These are phyloP conservation scores for Guillardia theta DNA, from an alignment of 78 protist species.

Conservation along the genomic window DNA sequence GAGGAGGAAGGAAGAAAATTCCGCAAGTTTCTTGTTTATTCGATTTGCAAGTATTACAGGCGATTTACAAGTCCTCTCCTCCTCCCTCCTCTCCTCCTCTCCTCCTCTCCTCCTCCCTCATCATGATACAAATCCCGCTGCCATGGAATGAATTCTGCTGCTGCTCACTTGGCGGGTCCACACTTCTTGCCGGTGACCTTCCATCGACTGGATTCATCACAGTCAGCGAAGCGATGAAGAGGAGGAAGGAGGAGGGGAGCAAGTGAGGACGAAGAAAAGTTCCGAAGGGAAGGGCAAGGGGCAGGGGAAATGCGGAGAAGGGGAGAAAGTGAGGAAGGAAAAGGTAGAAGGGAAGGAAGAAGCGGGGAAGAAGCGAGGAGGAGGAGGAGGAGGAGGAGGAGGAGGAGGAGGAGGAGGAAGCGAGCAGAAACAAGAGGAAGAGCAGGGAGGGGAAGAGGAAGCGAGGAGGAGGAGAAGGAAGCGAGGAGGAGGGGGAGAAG, in stretches of 20 bases:
- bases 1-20: too few species aligned
- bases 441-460: background rate
- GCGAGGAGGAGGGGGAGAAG: background rate
- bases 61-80: too few species aligned
- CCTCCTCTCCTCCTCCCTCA: too few species aligned
- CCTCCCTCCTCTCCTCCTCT: too few species aligned
- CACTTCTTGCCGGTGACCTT: background rate
- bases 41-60: too few species aligned
- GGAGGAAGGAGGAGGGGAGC: background rate
- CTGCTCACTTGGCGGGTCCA: too few species aligned
- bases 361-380: background rate
- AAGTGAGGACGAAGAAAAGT: background rate
- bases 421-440: background rate
- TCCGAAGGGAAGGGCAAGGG: too few species aligned
- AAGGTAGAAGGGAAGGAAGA: background rate
- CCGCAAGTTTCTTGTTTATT: too few species aligned
- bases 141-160: too few species aligned
- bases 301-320: background rate
- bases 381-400: background rate
- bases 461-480: background rate
- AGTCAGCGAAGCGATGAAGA: background rate
- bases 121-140: too few species aligned
- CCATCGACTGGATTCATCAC: background rate
- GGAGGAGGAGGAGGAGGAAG: background rate
- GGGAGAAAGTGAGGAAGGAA: background rate